Evolutionary conservation across 108 stramenopile genomes (phyloP), one percentile per base, ranked within the genome.

Genomic region (Poteriospumella lacustris): DNA sequence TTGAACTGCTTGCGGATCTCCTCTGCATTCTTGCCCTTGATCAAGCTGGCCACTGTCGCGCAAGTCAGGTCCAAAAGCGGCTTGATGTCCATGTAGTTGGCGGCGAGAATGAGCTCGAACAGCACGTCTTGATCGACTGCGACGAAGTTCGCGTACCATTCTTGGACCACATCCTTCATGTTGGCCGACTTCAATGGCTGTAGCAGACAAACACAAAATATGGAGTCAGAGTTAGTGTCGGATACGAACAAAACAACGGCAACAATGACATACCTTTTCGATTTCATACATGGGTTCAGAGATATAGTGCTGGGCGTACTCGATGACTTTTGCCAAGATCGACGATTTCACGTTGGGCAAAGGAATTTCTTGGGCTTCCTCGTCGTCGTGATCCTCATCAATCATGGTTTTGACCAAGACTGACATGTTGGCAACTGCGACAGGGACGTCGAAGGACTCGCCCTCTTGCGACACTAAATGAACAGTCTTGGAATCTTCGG

Each of bases 111-210:
- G 38, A 99, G 86, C 86, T 99, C 99, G 86, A 98, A 99, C 58
- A 99, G 86, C 39, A 95, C 80, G 58, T 95, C 96, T 83, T 98
- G 99, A 73, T 97, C 96, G 47, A 97, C 84, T 76, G 95, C 87
- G 38, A 99, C 96, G 83, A 97, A 99, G 85, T 93, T 93, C 1
- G 97, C 96, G 83, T 98, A 98, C 97, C 97, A 98, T 83, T 95
- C 93, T 80, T 97, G 95, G 68, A 99, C 99, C 36, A 99, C 95
- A 80, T 97, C 96, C 43, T 89, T 83, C 97, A 99, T 96, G 82
- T 90, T 88, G 38, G 92, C 87, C 43, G 90, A 90, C 87, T 94
- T 96, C 80, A 99, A 89, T 1, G 99, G 99, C 89, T 82, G 41
- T n/a, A 0, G 19, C 1, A 34, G 36, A 79, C 19, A 62, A 40